These are phyloP conservation scores for Microbotryum violaceum DNA, from an alignment of 1,284 basidiomycete genomes.

Conservation along the genomic window DNA sequence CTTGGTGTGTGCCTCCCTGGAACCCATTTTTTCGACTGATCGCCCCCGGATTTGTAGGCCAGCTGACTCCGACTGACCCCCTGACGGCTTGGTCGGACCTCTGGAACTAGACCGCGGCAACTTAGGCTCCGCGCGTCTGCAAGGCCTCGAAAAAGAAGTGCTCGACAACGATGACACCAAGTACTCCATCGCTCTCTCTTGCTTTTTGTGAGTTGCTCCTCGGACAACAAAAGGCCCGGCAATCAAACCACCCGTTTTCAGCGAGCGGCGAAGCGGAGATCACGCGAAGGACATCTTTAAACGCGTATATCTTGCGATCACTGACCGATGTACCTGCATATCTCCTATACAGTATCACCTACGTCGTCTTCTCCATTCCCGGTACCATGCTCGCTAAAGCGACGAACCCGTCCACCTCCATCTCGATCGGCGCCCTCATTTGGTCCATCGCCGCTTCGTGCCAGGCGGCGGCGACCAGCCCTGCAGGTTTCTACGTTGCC, in stretches of 20 bases:
- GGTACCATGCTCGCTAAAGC: slow-evolving; percentile 36
- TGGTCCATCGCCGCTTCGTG: slow-evolving; percentile 45
- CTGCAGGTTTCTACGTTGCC: slow-evolving; percentile 39
- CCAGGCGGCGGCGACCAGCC: slow-evolving; percentile 40
- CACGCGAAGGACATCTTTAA: too few relatives aligned
- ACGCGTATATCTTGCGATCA: too few relatives aligned
- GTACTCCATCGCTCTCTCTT: slow-evolving; percentile 42
- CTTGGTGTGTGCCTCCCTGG: slow-evolving; percentile 35
- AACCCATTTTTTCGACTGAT: slow-evolving; percentile 15
- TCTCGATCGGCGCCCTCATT: slow-evolving; percentile 42
- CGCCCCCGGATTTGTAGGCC: too few relatives aligned
- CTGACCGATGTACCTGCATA: too few relatives aligned
- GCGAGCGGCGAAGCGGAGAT: too few relatives aligned
- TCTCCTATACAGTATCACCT: slow-evolving; percentile 30
- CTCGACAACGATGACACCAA: slow-evolving; percentile 39
- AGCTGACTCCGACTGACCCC: too few relatives aligned
- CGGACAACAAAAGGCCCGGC: too few relatives aligned
- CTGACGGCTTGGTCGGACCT: too few relatives aligned
- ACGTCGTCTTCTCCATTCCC: slow-evolving; percentile 41
- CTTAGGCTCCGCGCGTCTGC: slow-evolving; percentile 38
- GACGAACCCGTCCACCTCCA: slow-evolving; percentile 40
- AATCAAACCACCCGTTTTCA: too few relatives aligned
- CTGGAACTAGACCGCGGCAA: neutral
- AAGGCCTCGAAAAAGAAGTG: slow-evolving; percentile 38
- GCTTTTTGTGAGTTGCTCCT: slow-evolving; percentile 36